These are phyloP conservation scores for Mycosphaerella arachidis DNA, from an alignment of 2,329 filamentous ascomycete genomes.

Conservation along the genomic window DNA sequence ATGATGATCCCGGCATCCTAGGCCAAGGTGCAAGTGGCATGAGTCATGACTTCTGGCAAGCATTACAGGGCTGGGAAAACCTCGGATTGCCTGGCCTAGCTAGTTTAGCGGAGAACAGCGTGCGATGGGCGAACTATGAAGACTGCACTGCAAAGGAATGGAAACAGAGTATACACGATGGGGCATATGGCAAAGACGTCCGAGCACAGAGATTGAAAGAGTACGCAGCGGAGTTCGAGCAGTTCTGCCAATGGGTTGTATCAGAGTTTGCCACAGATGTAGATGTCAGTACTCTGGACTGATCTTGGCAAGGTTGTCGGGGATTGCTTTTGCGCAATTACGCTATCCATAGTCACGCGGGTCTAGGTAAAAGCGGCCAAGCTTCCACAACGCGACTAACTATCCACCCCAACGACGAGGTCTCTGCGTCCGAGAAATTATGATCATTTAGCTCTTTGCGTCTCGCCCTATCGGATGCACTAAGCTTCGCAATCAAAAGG, in stretches of 20 bases:
- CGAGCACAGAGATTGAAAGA: slow-evolving; percentile 70
- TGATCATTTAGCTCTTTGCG: too few relatives aligned
- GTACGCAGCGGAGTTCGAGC: slow-evolving; percentile 80
- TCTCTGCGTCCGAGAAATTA: too few relatives aligned
- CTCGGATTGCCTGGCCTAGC: slow-evolving; percentile 82
- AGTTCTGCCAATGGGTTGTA: slow-evolving; percentile 86
- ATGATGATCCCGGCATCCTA: slow-evolving; percentile 85
- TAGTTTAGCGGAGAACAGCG: slow-evolving; percentile 84
- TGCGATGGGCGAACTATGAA: slow-evolving; percentile 85
- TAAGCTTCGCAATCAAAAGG: too few relatives aligned
- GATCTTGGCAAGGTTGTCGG: not conserved
- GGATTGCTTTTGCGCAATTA: not conserved
- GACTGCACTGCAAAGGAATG: slow-evolving; percentile 69
- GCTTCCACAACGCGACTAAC: too few relatives aligned
- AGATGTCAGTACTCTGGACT: not conserved
- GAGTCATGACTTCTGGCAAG: slow-evolving; percentile 93
- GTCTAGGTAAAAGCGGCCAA: too few relatives aligned
- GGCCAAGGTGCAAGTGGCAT: slow-evolving; percentile 77
- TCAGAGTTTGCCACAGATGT: slow-evolving; percentile 53
- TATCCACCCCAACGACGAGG: too few relatives aligned
- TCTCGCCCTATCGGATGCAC: too few relatives aligned
- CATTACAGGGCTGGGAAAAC: slow-evolving; percentile 86
- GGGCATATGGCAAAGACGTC: slow-evolving; percentile 64
- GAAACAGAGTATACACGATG: slow-evolving; percentile 67
- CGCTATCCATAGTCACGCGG: too few relatives aligned